phyloP scores from a whole-genome alignment of 2,329 filamentous ascomycete genomes.

The Arthrobotrys sinensis region DNA sequence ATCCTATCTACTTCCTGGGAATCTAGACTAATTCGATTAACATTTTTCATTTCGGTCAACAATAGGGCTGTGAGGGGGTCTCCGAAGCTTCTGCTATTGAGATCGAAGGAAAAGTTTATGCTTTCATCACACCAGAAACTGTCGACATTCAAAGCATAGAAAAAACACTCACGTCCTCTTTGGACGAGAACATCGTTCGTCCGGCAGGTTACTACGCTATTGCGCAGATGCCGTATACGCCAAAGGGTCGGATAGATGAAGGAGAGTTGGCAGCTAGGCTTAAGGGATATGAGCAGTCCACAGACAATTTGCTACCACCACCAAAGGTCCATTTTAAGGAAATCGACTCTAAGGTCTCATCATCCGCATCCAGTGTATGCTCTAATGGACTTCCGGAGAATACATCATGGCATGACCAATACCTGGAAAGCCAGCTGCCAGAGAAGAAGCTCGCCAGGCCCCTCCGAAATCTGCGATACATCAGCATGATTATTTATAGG shows the following conservation, averaged over 20 bases:
- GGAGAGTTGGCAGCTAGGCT: slow-evolving; percentile 42
- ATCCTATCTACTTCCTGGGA: slow-evolving; percentile 31
- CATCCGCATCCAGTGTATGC: slow-evolving; percentile 48
- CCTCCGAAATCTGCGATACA: slow-evolving; percentile 75
- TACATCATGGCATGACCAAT: slow-evolving; percentile 58
- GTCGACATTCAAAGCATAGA: slow-evolving; percentile 54
- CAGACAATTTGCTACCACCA: slow-evolving; percentile 36
- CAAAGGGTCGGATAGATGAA: slow-evolving; percentile 50
- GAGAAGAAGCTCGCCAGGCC: slow-evolving; percentile 81
- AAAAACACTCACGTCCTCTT: slow-evolving; percentile 44
- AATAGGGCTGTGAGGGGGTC: slow-evolving; percentile 55
- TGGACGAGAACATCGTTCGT: slow-evolving; percentile 49
- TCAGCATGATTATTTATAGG: slow-evolving; percentile 65
- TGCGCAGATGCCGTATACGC: slow-evolving; percentile 51
- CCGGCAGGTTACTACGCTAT: slow-evolving; percentile 43
- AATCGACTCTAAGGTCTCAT: slow-evolving; percentile 23
- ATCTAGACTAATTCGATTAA: slow-evolving; percentile 42
- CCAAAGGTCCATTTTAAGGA: slow-evolving; percentile 48
- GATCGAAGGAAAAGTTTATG: slow-evolving; percentile 54
- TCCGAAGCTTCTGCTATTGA: slow-evolving; percentile 36
- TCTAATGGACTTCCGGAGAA: slow-evolving; percentile 24
- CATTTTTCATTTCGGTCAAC: slow-evolving; percentile 26
- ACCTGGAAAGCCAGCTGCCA: slow-evolving; percentile 75
- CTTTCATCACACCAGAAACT: slow-evolving; percentile 57
- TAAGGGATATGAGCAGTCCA: slow-evolving; percentile 36